phyloP scores from a whole-genome alignment of 352 stramenopile species.

The Blastocystis hominis region DNA sequence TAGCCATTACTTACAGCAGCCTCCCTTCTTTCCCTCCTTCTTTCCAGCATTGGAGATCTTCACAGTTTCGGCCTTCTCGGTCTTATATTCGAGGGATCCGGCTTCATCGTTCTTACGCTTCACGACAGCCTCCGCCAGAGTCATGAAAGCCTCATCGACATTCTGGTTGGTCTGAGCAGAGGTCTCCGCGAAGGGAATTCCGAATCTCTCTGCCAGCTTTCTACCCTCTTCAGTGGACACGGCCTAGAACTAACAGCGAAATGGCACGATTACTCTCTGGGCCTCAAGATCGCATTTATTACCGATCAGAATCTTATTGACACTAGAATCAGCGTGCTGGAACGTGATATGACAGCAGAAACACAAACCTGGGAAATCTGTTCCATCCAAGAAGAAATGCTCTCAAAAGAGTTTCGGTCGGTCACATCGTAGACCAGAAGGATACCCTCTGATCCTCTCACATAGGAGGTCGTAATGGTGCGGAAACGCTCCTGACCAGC shows the following conservation, averaged over 20 bases:
- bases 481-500: constrained; percentile 94
- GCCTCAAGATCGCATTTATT: constrained; percentile 98
- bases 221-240: constrained; percentile 84
- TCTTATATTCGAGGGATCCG: constrained; percentile 48
- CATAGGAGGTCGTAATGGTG: constrained; percentile 96
- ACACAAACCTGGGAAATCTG: constrained; percentile 74
- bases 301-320: constrained; percentile 98
- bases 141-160: constrained; percentile 71
- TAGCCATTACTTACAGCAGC: constrained; percentile 46
- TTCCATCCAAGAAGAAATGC: constrained; percentile 90
- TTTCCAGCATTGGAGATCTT: constrained; percentile 46
- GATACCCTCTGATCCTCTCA: constrained; percentile 86
- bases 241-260: constrained; percentile 64
- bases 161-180: constrained; percentile 89
- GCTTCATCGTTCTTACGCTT: constrained; percentile 52
- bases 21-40: constrained; percentile 56
- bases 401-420: constrained; percentile 89
- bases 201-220: constrained; percentile 82
- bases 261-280: constrained; percentile 74
- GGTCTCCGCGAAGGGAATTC: constrained; percentile 83
- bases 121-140: constrained; percentile 47
- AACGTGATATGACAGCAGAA: constrained; percentile 64
- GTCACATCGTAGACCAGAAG: constrained; percentile 95
- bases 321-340: constrained; percentile 94
- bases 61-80: constrained; percentile 48